phyloP scores from a whole-genome alignment of 2,329 filamentous ascomycete genomes.

The Phoma sp. region DNA sequence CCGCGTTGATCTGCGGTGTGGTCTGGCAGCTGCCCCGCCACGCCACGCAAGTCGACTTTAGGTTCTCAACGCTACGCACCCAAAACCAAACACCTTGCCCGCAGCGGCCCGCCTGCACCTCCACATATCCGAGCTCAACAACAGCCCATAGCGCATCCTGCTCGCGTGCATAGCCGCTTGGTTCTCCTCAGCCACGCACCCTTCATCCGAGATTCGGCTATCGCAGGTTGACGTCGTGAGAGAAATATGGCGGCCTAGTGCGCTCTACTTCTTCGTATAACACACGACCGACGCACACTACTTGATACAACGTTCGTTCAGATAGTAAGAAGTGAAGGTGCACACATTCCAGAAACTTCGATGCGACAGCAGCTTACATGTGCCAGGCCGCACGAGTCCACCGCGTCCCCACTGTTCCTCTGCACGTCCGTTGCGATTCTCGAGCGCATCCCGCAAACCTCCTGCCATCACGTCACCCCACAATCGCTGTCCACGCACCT shows the following conservation, averaged over 20 bases:
- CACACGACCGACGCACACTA: constrained; percentile 14
- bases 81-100: constrained; percentile 25
- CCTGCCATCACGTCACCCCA: constrained; percentile 16
- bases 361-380: constrained; percentile 13
- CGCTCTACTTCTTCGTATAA: constrained; percentile 7
- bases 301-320: neutral
- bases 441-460: constrained; percentile 13
- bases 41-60: constrained; percentile 16
- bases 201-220: constrained; percentile 7
- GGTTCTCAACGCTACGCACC: constrained; percentile 17
- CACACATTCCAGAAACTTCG: neutral
- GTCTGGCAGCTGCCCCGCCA: constrained; percentile 18
- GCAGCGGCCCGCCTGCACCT: constrained; percentile 26
- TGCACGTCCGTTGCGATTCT: constrained; percentile 19
- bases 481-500: constrained; percentile 19
- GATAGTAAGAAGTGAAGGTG: constrained; percentile 13
- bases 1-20: neutral
- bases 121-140: constrained; percentile 44
- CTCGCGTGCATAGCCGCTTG: constrained; percentile 22
- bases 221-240: neutral
- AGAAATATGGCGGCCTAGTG: constrained; percentile 24
- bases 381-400: constrained; percentile 16
- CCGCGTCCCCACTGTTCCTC: constrained; percentile 19
- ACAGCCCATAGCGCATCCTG: constrained; percentile 39
- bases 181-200: constrained; percentile 15